Conservation (phyloP, 2,329 filamentous ascomycete genomes). For the Colletotrichum tanaceti region DNA sequence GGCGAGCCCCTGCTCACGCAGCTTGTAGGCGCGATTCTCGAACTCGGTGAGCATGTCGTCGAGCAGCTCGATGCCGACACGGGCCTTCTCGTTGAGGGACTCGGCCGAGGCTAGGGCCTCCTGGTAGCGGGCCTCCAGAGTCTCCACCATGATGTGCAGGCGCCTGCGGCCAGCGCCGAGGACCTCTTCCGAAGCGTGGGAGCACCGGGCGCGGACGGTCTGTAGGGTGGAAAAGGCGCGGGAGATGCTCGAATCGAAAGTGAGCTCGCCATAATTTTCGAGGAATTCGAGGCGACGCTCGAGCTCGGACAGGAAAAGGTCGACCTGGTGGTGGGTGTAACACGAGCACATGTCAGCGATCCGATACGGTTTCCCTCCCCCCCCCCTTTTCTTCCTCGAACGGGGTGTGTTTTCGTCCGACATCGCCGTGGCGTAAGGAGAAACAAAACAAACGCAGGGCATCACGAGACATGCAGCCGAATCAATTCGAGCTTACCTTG, state of each 20-base stretch:
- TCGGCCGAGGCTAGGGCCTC: slow-evolving; percentile 86
- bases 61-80: slow-evolving; percentile 86
- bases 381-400: no score
- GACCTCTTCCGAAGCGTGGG: slow-evolving; percentile 88
- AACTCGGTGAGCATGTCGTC: slow-evolving; percentile 88
- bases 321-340: slow-evolving; percentile 66
- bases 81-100: slow-evolving; percentile 90
- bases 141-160: slow-evolving; percentile 91
- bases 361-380: neutral
- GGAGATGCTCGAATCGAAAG: slow-evolving; percentile 84
- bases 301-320: slow-evolving; percentile 85
- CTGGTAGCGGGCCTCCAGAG: slow-evolving; percentile 87
- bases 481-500: slow-evolving; percentile 55
- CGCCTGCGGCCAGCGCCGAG: slow-evolving; percentile 87
- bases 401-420: slow-evolving; percentile 7
- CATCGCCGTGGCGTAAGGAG: slow-evolving; percentile 12
- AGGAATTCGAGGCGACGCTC: slow-evolving; percentile 88
- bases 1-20: slow-evolving; percentile 80
- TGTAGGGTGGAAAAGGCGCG: slow-evolving; percentile 88
- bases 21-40: slow-evolving; percentile 82
- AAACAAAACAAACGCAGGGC: slow-evolving; percentile 1
- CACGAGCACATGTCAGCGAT: slow-evolving; percentile 28
- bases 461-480: neutral
- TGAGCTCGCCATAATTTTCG: slow-evolving; percentile 86
- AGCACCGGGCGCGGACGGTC: slow-evolving; percentile 87